These are phyloP conservation scores for Secale cereale DNA, from an alignment of 176 grass and related monocot genomes.

Conservation along the genomic window DNA sequence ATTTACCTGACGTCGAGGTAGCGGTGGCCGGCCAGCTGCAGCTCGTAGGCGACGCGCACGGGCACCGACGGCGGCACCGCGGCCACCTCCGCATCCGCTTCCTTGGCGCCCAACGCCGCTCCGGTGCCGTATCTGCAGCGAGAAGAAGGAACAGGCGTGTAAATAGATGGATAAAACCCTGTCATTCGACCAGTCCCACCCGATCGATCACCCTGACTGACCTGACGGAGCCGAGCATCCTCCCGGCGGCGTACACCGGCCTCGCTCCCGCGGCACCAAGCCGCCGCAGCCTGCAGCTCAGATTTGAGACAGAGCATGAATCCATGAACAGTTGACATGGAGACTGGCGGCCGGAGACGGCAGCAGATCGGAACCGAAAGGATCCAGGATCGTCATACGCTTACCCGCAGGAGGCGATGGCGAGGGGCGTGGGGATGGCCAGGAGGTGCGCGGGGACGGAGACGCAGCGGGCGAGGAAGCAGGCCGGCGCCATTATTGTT, in stretches of 20 bases:
- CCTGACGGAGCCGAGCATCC: constrained; percentile 11
- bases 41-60: constrained; percentile 75
- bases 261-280: neutral
- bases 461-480: neutral
- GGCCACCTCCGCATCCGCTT: neutral
- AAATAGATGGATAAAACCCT: neutral
- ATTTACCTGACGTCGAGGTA: constrained; percentile 89
- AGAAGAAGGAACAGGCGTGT: neutral
- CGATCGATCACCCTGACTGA: neutral
- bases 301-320: neutral
- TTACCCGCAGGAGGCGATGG: neutral
- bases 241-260: neutral
- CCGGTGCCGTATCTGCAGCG: constrained; percentile 3
- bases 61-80: constrained; percentile 69
- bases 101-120: neutral
- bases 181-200: neutral
- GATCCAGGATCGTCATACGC: neutral
- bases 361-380: too few relatives aligned
- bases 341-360: neutral
- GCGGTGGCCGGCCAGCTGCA: constrained; percentile 69
- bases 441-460: neutral
- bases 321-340: neutral
- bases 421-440: neutral
- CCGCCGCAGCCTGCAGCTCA: neutral
- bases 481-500: constrained; percentile 1